Evolutionary conservation across 495 filamentous ascomycete genomes (phyloP), one percentile per base, ranked within the genome.

Genomic region (Filosporella fistucella): DNA sequence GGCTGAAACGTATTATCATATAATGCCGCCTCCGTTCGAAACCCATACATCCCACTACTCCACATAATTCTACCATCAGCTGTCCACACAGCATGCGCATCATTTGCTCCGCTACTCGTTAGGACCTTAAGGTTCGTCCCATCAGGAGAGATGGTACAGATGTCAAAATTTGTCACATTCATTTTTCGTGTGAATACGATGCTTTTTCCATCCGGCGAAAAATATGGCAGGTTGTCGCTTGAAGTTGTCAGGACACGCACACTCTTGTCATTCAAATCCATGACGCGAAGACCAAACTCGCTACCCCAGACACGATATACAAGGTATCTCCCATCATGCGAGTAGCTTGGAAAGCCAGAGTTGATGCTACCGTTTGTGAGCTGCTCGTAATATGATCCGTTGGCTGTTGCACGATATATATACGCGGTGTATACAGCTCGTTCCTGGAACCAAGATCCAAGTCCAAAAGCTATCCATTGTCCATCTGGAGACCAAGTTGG

Each of bases 71-170:
- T 34, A n/a, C 48, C 43, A 45, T 59, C 47, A 25, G 38, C 23
- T 4, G 48, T 35, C 68, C 70, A 73, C 0, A 68, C 63, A 9
- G 68, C 67, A 51, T 69, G 67, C 0, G 67, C 68, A 56, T 71
- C 68, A 41, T 71, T 69, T 16, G 65, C 62, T 7, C 52, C 52
- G 42, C 60, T 63, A 22, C 40, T 55, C 1, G 68, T 69, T n/a
- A 70, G 39, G 3, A 59, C 42, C 7, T 36, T 52, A 21, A 70
- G 47, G 28, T 66, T 63, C 0, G 56, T 62, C 0, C 68, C 67
- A 47, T 72, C 63, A 1, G 64, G 59, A 1, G 50, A 45, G 26
- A 71, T 65, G 7, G 66, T 71, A 47, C 54, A 64, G 7, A 71
- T 50, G 21, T 70, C 67, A 43, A 61, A 72, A 48, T 25, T 30